A percentile compares a stretch with the other conserved stretches of the same genome.
Evolutionary conservation across 257 asterid species (phyloP).

Genomic region (Striga asiatica): DNA sequence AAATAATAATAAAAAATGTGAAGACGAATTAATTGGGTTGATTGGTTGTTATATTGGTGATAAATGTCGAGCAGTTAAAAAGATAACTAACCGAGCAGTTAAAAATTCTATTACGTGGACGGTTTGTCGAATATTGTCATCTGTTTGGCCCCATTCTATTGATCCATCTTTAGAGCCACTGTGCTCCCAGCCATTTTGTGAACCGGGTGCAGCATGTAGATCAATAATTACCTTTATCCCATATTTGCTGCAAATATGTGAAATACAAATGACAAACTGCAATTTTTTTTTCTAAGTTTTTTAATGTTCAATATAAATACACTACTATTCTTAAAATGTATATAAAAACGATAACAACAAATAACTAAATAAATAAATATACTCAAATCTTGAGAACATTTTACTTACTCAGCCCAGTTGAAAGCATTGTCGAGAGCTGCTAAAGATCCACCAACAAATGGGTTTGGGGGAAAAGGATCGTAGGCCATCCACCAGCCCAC

Average conservation of each 20-base stretch:
- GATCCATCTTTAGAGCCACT: constrained; percentile 58
- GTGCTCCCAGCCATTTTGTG: constrained; percentile 67
- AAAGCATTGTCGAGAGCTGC: constrained; percentile 59
- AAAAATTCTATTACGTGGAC: constrained; percentile 38
- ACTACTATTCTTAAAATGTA: too few relatives aligned
- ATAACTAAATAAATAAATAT: too few relatives aligned
- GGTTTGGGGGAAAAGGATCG: constrained; percentile 55
- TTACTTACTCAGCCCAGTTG: constrained; percentile 48
- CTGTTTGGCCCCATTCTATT: constrained; percentile 59
- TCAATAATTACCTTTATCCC: constrained; percentile 51
- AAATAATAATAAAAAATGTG: too few relatives aligned
- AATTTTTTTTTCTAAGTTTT: too few relatives aligned
- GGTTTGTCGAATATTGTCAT: constrained; percentile 44
- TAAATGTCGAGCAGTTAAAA: too few relatives aligned
- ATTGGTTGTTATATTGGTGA: too few relatives aligned
- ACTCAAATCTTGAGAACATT: too few relatives aligned
- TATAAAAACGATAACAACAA: too few relatives aligned
- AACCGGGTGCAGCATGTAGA: constrained; percentile 74
- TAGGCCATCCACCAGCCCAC: constrained; percentile 83
- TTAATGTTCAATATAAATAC: too few relatives aligned
- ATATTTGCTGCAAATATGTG: constrained; percentile 66
- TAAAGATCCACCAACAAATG: constrained; percentile 61
- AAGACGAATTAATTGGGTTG: too few relatives aligned
- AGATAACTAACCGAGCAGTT: constrained; percentile 34
- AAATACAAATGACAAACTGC: too few relatives aligned